These are phyloP conservation scores for Ramaria rubella DNA, from an alignment of 768 basidiomycete species.

Conservation along the genomic window DNA sequence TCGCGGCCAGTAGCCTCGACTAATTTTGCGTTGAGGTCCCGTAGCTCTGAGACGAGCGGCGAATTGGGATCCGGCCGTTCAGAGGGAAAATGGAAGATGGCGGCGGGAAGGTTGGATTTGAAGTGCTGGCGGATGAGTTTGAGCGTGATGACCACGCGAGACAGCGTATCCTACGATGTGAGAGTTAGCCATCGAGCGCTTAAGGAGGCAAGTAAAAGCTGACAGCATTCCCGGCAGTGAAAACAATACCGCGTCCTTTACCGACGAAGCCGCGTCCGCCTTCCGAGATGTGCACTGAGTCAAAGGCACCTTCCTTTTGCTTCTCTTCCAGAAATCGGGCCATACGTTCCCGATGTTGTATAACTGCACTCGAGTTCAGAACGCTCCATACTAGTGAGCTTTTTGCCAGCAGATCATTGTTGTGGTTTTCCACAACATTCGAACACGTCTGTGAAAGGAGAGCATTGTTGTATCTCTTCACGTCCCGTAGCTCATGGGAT, in stretches of 20 bases:
- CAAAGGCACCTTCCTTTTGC: conserved; percentile 10
- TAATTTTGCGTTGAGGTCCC: conserved; percentile 17
- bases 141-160: conserved; percentile 23
- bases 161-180: conserved; percentile 21
- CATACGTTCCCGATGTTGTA: conserved; percentile 14
- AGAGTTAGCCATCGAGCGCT: neutral
- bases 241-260: conserved; percentile 29
- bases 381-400: conserved; percentile 9
- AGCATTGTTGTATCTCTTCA: neutral
- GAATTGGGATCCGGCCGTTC: conserved; percentile 27
- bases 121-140: conserved; percentile 18
- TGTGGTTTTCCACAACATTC: conserved; percentile 22
- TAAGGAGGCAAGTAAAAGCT: neutral
- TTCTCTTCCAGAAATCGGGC: conserved; percentile 11
- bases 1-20: conserved; percentile 24
- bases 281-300: conserved; percentile 3
- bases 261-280: conserved; percentile 6
- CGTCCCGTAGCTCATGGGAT: neutral
- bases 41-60: conserved; percentile 17
- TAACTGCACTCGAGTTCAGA: conserved; percentile 10
- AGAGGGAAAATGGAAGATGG: conserved; percentile 33
- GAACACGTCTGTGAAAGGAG: conserved; percentile 13
- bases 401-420: conserved; percentile 18
- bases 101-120: conserved; percentile 23
- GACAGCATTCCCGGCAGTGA: conserved; percentile 37